phyloP scores from a whole-genome alignment of 2,329 filamentous ascomycete genomes.

The Leptographium galeiforme region DNA sequence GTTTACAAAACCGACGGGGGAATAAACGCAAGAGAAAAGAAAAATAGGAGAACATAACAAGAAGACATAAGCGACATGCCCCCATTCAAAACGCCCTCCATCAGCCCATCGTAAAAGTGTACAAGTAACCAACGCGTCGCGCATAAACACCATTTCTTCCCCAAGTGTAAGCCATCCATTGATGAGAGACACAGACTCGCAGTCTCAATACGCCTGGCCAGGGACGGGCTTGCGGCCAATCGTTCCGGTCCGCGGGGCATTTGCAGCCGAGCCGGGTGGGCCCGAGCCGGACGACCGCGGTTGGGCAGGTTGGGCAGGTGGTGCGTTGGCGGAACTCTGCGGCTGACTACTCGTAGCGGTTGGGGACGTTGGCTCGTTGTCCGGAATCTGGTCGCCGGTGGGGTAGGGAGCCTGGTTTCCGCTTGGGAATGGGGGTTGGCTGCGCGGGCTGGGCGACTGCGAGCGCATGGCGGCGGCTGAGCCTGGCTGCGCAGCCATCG shows the following conservation, averaged over 20 bases:
- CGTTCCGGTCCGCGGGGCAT: slow-evolving; percentile 21
- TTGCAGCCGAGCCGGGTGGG: too few species aligned
- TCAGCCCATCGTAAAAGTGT: background rate
- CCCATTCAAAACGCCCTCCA: background rate
- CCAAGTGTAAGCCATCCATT: background rate
- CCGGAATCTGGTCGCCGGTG: too few species aligned
- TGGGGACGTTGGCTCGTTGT: slow-evolving; percentile 11
- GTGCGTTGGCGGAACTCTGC: slow-evolving; percentile 19
- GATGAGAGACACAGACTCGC: background rate
- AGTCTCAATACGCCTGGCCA: slow-evolving; percentile 34
- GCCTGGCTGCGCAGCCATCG: background rate
- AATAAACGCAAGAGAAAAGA: background rate
- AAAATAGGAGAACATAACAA: background rate
- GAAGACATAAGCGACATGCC: background rate
- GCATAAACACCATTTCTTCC: background rate
- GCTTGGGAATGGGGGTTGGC: slow-evolving; percentile 14
- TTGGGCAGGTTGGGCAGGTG: slow-evolving; percentile 28
- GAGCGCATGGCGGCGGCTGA: slow-evolving; percentile 15
- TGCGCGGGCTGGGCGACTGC: slow-evolving; percentile 12
- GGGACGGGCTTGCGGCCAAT: slow-evolving; percentile 43
- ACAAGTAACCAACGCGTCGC: background rate
- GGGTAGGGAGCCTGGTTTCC: slow-evolving; percentile 18
- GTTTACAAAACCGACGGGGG: background rate
- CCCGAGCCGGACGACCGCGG: slow-evolving; percentile 25
- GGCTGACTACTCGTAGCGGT: slow-evolving; percentile 23